These are phyloP conservation scores for Pichia sp. DNA, from an alignment of 1,139 yeast genomes.

Conservation along the genomic window DNA sequence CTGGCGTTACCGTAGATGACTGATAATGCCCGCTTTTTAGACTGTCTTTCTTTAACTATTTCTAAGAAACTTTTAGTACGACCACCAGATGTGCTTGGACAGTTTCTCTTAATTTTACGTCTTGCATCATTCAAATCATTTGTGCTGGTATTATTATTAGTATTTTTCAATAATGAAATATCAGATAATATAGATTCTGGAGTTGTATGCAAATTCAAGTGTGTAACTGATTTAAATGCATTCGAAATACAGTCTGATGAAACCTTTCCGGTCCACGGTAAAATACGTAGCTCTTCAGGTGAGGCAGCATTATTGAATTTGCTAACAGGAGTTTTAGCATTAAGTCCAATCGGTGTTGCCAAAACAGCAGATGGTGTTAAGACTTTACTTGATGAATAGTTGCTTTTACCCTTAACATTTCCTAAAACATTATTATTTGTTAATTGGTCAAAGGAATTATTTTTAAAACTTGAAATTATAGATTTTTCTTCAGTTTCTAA, in stretches of 20 bases:
- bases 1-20: background rate
- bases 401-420: conserved; percentile 9
- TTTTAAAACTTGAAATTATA: conserved; percentile 17
- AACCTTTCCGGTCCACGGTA: conserved; percentile 41
- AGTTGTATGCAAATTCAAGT: conserved; percentile 6
- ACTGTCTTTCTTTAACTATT: conserved; percentile 6
- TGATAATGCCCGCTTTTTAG: conserved; percentile 3
- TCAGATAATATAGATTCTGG: background rate
- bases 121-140: too few relatives aligned
- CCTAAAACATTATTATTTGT: background rate
- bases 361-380: conserved; percentile 33
- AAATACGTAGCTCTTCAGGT: conserved; percentile 18
- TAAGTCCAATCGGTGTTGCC: conserved; percentile 36
- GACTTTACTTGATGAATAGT: conserved; percentile 10
- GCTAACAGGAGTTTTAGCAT: conserved; percentile 30
- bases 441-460: background rate
- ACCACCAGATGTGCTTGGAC: conserved; percentile 2
- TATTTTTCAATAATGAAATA: too few relatives aligned
- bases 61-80: conserved; percentile 5
- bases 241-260: conserved; percentile 41
- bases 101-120: background rate
- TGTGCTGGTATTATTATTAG: too few relatives aligned
- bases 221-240: conserved; percentile 33
- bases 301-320: conserved; percentile 15
- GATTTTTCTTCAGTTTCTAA: conserved; percentile 35